Conservation (phyloP, 1,284 basidiomycete species). For the Puccinia hordei region DNA sequence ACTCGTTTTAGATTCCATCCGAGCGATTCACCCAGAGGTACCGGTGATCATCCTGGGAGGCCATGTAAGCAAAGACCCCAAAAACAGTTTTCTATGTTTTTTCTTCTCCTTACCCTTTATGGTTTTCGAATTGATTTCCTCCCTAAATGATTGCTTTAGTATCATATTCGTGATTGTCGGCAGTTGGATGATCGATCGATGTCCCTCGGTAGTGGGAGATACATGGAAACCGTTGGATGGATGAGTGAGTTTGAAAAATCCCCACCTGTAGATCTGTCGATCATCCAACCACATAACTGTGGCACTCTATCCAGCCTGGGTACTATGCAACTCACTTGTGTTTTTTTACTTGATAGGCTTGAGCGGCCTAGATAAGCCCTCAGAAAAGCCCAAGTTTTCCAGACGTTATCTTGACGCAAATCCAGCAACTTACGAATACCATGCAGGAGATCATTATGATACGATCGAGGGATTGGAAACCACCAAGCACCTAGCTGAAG, state of each 20-base stretch:
- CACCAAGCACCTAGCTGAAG: conserved; percentile 46
- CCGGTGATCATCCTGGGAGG: conserved; percentile 80
- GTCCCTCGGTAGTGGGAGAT: conserved; percentile 76
- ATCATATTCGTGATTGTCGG: conserved; percentile 75
- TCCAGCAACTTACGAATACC: conserved; percentile 70
- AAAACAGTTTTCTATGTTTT: background rate
- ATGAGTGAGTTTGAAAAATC: conserved; percentile 53
- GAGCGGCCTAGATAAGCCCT: conserved; percentile 14
- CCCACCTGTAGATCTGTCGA: background rate
- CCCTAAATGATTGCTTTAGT: conserved; percentile 59
- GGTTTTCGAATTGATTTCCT: background rate
- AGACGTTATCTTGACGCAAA: conserved; percentile 75
- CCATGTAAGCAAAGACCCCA: conserved; percentile 54
- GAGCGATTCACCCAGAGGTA: conserved; percentile 71
- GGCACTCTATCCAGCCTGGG: background rate
- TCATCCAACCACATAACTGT: background rate
- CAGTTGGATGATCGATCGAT: conserved; percentile 70
- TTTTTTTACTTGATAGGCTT: conserved; percentile 45
- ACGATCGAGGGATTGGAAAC: conserved; percentile 52
- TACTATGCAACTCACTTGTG: background rate
- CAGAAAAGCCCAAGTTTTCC: conserved; percentile 65
- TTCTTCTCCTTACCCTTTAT: background rate
- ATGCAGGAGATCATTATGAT: conserved; percentile 53
- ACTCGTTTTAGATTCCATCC: conserved; percentile 74
- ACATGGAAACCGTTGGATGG: conserved; percentile 80